Percentiles rank a stretch among this genome's conserved stretches.
phyloP scores from a whole-genome alignment of 129 eudicot species.

The Artemisia annua region DNA sequence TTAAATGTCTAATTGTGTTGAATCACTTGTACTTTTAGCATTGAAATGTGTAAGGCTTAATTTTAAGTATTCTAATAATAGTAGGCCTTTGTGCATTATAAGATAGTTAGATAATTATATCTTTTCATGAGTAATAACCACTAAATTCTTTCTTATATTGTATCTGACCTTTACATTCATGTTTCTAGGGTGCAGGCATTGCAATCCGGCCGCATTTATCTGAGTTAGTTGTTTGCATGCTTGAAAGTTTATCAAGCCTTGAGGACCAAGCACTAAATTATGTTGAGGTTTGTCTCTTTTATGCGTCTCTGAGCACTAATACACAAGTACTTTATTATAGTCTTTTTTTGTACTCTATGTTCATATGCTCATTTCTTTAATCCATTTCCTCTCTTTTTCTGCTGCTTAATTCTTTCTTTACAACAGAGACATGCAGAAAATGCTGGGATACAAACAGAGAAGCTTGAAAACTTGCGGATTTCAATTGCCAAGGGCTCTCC shows the following conservation, averaged over 20 bases:
- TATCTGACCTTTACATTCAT: slow-evolving; percentile 12
- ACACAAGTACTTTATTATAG: background rate
- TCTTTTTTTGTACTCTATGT: slow-evolving; percentile 5
- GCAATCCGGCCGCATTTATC: slow-evolving; percentile 91
- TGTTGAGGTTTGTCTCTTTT: slow-evolving; percentile 67
- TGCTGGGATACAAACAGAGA: slow-evolving; percentile 91
- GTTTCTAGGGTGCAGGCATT: slow-evolving; percentile 81
- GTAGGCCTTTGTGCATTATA: too few relatives aligned
- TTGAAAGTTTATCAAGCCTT: slow-evolving; percentile 96
- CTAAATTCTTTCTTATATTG: slow-evolving; percentile 2
- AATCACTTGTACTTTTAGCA: too few relatives aligned
- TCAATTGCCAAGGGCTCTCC: slow-evolving; percentile 96
- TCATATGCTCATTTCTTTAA: background rate
- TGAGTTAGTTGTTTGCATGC: slow-evolving; percentile 94
- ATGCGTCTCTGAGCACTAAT: slow-evolving; percentile 22
- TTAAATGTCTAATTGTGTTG: too few relatives aligned
- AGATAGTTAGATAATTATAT: background rate
- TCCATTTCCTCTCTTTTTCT: background rate
- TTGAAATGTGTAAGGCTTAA: too few relatives aligned
- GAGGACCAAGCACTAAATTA: slow-evolving; percentile 97
- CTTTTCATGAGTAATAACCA: slow-evolving; percentile 12
- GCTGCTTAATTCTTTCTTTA: background rate
- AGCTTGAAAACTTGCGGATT: slow-evolving; percentile 86
- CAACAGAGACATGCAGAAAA: slow-evolving; percentile 88
- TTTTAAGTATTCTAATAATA: too few relatives aligned